Conservation (phyloP, 1,284 basidiomycete genomes). For the Laetiporus sulphureus region DNA sequence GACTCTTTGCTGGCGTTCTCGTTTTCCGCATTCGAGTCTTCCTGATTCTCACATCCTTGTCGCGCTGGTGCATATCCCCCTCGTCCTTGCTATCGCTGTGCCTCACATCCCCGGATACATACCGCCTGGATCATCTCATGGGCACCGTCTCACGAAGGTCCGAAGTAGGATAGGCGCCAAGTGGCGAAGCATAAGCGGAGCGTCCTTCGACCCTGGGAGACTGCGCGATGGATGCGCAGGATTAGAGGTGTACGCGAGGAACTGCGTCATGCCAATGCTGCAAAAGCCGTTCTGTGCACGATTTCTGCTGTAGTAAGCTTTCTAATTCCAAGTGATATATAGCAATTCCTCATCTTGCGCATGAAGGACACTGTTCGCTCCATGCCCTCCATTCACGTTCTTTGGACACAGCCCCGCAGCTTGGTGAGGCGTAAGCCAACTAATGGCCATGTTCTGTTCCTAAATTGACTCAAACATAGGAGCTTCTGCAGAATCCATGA, state of each 20-base stretch:
- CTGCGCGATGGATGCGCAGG: neutral
- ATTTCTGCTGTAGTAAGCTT: no score
- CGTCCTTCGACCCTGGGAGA: neutral
- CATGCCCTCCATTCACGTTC: constrained; percentile 1
- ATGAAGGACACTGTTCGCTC: constrained; percentile 14
- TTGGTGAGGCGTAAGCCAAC: constrained; percentile 12
- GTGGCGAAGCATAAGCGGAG: neutral
- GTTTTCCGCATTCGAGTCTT: no score
- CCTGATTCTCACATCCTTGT: no score
- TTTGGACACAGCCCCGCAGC: neutral
- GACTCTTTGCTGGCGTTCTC: no score
- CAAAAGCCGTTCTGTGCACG: neutral
- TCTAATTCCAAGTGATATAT: no score
- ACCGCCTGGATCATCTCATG: no score
- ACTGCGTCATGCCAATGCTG: neutral
- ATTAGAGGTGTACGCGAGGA: neutral
- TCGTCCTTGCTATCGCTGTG: no score
- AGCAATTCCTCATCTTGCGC: no score
- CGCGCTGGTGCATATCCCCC: no score
- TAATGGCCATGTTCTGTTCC: constrained; percentile 12
- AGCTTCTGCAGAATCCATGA: constrained; percentile 20
- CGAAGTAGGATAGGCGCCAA: neutral
- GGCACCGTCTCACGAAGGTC: no score
- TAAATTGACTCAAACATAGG: constrained; percentile 15
- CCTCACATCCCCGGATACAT: no score